Evolutionary conservation across 2,329 filamentous ascomycete species (phyloP).

Genomic region (Trichoderma atrobrunneum): DNA sequence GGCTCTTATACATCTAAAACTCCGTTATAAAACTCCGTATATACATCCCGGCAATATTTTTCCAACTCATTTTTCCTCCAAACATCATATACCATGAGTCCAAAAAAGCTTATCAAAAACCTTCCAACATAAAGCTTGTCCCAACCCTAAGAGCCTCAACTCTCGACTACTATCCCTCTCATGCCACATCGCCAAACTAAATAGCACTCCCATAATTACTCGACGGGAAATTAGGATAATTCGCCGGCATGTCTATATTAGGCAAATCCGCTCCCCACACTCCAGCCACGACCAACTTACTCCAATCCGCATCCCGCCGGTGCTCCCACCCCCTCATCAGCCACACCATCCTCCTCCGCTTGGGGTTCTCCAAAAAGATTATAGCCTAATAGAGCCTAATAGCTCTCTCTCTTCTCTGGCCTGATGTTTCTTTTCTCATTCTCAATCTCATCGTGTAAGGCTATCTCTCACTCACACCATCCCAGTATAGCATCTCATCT

Average conservation of each 20-base stretch:
- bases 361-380: neutral
- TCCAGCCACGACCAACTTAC: neutral
- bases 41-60: neutral
- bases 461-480: neutral
- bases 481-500: neutral
- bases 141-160: neutral
- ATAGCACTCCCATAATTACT: neutral
- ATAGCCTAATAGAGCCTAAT: neutral
- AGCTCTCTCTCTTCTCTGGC: neutral
- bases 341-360: neutral
- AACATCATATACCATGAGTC: neutral
- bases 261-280: constrained; percentile 9
- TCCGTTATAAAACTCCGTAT: neutral
- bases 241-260: constrained; percentile 12
- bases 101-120: neutral
- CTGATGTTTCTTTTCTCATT: neutral
- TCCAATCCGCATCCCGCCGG: neutral
- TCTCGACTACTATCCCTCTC: neutral
- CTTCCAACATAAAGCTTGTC: neutral
- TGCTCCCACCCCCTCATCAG: neutral
- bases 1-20: neutral
- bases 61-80: neutral
- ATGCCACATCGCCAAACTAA: neutral
- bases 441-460: neutral
- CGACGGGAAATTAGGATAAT: constrained; percentile 4